A percentile compares a stretch with the other conserved stretches of the same genome.
Evolutionary conservation across 345 rosid species (phyloP).

Genomic region (Sapria himalayana): DNA sequence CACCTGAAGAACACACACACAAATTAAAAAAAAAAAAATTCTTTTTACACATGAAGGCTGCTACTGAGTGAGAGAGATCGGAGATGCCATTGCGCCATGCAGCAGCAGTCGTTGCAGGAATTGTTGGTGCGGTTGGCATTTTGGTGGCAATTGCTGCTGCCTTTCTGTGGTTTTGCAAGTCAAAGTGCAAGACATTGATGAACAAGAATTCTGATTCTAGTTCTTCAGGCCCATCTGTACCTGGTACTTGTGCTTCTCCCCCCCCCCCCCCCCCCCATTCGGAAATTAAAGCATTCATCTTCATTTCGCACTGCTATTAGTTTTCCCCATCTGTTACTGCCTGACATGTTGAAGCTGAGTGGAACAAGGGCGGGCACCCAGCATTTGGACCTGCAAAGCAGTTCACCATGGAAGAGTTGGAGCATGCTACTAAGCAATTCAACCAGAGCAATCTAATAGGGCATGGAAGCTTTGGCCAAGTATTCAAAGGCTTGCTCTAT

Average conservation of each 20-base stretch:
- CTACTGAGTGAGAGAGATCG: slow-evolving; percentile 4
- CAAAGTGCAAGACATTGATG: slow-evolving; percentile 10
- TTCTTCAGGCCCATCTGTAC: slow-evolving; percentile 40
- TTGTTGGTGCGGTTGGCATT: slow-evolving; percentile 22
- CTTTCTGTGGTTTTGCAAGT: slow-evolving; percentile 24
- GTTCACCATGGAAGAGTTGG: slow-evolving; percentile 38
- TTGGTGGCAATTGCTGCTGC: slow-evolving; percentile 12
- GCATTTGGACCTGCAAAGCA: slow-evolving; percentile 12
- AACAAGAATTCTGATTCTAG: slow-evolving; percentile 30
- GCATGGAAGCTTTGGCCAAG: slow-evolving; percentile 31
- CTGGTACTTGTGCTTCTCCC: slow-evolving; percentile 12
- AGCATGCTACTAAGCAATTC: slow-evolving; percentile 33
- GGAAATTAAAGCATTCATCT: slow-evolving; percentile 1
- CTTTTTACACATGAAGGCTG: slow-evolving; percentile 5
- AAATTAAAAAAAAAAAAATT: slow-evolving; percentile 11
- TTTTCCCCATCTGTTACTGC: slow-evolving; percentile 3
- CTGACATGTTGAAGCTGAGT: slow-evolving; percentile 15
- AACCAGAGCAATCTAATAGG: slow-evolving; percentile 26
- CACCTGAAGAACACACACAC: no score
- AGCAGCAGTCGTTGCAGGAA: slow-evolving; percentile 19
- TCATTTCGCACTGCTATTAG: not conserved
- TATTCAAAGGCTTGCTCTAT: slow-evolving; percentile 29
- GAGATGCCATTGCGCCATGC: slow-evolving; percentile 22
- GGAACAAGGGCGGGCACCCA: slow-evolving; percentile 18
- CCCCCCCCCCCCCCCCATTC: no score